Conservation (phyloP, 2,329 filamentous ascomycete species). For the Penicillium brevicompactum region DNA sequence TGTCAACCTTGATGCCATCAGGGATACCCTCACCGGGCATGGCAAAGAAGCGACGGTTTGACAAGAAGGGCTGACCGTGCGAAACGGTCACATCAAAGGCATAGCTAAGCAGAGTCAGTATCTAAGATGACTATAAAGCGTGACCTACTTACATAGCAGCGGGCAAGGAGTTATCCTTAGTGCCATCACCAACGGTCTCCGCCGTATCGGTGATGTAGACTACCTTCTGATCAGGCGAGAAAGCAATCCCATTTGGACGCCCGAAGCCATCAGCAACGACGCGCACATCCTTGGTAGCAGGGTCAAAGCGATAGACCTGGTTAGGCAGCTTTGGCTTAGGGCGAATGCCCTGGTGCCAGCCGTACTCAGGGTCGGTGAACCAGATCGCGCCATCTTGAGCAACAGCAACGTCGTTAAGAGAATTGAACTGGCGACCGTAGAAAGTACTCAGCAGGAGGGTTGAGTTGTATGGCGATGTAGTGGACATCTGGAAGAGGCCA, state of each 20-base stretch:
- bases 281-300: conserved; percentile 38
- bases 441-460: conserved; percentile 35
- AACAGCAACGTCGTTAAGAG: conserved; percentile 43
- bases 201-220: conserved; percentile 48
- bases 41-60: conserved; percentile 56
- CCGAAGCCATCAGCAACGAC: conserved; percentile 42
- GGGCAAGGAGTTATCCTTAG: conserved; percentile 17
- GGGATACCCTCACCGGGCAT: conserved; percentile 52
- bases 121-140: not conserved
- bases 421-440: conserved; percentile 31
- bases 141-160: conserved; percentile 33
- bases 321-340: conserved; percentile 37
- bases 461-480: conserved; percentile 24
- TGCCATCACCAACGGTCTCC: conserved; percentile 25
- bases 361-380: conserved; percentile 46
- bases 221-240: conserved; percentile 41
- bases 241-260: conserved; percentile 46
- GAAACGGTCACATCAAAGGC: conserved; percentile 51
- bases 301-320: conserved; percentile 45
- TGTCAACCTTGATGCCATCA: conserved; percentile 53
- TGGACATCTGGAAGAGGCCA: conserved; percentile 28
- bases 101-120: conserved; percentile 34
- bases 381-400: conserved; percentile 38
- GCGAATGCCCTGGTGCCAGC: conserved; percentile 35
- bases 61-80: conserved; percentile 45